A percentile compares a stretch with the other conserved stretches of the same genome.
phyloP scores from a whole-genome alignment of 495 filamentous ascomycete genomes.

The Pseudevernia furfuracea region DNA sequence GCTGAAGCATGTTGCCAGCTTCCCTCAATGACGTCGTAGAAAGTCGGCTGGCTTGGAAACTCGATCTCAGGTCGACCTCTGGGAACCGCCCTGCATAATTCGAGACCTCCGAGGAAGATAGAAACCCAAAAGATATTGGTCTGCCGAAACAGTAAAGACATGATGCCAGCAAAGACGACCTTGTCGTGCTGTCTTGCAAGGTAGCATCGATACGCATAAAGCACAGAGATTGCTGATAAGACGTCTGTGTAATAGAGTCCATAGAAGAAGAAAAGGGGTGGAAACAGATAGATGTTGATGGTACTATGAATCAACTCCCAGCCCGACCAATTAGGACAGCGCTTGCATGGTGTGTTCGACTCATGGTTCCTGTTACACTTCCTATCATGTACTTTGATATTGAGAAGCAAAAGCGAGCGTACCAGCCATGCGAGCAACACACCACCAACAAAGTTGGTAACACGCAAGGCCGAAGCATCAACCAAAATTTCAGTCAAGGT shows the following conservation, averaged over 20 bases:
- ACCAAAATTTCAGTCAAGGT: too few relatives aligned
- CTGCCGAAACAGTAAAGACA: conserved; percentile 70
- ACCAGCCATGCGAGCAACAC: background rate
- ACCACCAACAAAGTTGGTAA: conserved; percentile 5
- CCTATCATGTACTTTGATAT: background rate
- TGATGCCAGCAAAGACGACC: conserved; percentile 41
- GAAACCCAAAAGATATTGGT: conserved; percentile 97
- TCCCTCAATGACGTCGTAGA: conserved; percentile 8
- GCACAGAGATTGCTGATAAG: conserved; percentile 48
- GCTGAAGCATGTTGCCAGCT: conserved; percentile 35
- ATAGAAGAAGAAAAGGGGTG: conserved; percentile 90
- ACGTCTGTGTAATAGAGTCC: conserved; percentile 93
- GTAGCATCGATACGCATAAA: conserved; percentile 59
- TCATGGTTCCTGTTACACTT: background rate
- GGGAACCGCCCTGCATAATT: conserved; percentile 45
- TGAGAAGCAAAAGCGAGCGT: background rate
- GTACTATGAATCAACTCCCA: conserved; percentile 49
- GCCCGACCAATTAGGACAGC: conserved; percentile 1
- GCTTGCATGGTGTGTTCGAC: background rate
- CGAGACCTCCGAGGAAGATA: conserved; percentile 72
- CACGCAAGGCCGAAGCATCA: conserved; percentile 5
- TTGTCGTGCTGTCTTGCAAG: conserved; percentile 30
- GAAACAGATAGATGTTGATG: conserved; percentile 79
- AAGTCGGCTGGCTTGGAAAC: conserved; percentile 1
- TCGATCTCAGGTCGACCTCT: conserved; percentile 22